These are phyloP conservation scores for Trametes gibbosa DNA, from an alignment of 768 basidiomycete genomes.

Conservation along the genomic window DNA sequence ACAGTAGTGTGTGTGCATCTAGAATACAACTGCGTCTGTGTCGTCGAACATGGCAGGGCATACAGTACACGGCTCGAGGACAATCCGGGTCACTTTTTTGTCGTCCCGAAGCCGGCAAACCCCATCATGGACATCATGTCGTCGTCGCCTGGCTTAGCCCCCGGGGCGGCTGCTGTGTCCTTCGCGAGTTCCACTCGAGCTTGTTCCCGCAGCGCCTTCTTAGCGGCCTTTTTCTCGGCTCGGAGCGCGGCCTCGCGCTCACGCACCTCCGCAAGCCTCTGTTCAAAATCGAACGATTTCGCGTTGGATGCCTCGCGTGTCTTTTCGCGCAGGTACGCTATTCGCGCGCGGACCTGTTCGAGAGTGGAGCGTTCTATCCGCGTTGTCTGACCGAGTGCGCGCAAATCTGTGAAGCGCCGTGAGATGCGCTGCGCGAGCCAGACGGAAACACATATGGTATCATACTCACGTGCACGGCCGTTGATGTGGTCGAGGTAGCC, in stretches of 20 bases:
- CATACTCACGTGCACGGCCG: conserved; percentile 79
- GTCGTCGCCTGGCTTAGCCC: conserved; percentile 42
- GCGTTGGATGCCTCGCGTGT: conserved; percentile 80
- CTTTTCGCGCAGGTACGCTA: conserved; percentile 82
- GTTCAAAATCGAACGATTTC: conserved; percentile 93
- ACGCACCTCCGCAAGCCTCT: conserved; percentile 80
- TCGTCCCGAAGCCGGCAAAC: conserved; percentile 84
- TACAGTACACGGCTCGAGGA: background rate
- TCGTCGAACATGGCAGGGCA: conserved; percentile 12
- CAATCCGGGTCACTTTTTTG: conserved; percentile 59
- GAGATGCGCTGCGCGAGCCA: background rate
- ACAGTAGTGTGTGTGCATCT: conserved; percentile 30
- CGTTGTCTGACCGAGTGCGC: conserved; percentile 93
- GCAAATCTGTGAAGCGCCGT: conserved; percentile 60
- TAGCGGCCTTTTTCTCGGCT: conserved; percentile 73
- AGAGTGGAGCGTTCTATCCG: conserved; percentile 87
- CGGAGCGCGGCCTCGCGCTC: conserved; percentile 66
- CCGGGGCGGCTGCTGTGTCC: conserved; percentile 34
- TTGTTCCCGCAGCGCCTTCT: conserved; percentile 75
- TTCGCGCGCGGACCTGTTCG: conserved; percentile 88
- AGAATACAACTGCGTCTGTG: conserved; percentile 28
- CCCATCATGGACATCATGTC: conserved; percentile 88
- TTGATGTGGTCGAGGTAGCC: conserved; percentile 97
- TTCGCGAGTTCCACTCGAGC: conserved; percentile 63
- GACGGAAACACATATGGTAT: conserved; percentile 1